These are phyloP conservation scores for Cutaneotrichosporon curvatum DNA, from an alignment of 1,284 basidiomycete genomes.

Conservation along the genomic window DNA sequence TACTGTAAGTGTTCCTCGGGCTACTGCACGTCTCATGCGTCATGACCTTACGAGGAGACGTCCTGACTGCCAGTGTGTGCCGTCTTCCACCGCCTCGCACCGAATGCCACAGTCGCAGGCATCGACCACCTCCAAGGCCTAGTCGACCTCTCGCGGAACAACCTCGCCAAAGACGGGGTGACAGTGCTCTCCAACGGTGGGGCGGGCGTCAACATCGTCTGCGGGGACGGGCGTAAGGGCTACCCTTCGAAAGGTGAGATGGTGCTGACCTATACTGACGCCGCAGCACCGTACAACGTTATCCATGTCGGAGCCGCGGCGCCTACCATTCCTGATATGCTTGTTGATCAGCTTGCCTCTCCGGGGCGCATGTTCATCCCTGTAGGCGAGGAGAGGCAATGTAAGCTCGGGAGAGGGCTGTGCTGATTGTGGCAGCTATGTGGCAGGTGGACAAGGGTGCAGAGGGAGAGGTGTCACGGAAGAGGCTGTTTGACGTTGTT, in stretches of 20 bases:
- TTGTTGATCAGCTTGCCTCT: constrained; percentile 71
- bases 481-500: constrained; percentile 70
- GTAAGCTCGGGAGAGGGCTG: constrained; percentile 11
- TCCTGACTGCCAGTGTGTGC: constrained; percentile 53
- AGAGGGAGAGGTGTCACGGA: constrained; percentile 61
- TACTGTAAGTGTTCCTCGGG: constrained; percentile 56
- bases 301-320: constrained; percentile 96
- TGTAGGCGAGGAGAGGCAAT: constrained; percentile 56
- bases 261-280: neutral
- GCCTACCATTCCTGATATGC: constrained; percentile 60
- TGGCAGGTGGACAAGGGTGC: constrained; percentile 73
- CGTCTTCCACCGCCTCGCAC: constrained; percentile 63
- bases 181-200: constrained; percentile 7
- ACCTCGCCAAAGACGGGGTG: constrained; percentile 62
- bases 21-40: too few species aligned
- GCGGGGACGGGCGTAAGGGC: constrained; percentile 77
- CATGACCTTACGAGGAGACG: too few species aligned
- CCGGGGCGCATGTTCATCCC: constrained; percentile 94
- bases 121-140: constrained; percentile 85
- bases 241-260: constrained; percentile 4
- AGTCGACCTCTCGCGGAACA: constrained; percentile 61
- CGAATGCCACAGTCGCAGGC: constrained; percentile 65
- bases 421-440: constrained; percentile 52
- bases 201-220: constrained; percentile 48
- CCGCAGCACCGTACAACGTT: constrained; percentile 66